Evolutionary conservation across 441 rosid species (phyloP).

Genomic region (Kokia cookei): DNA sequence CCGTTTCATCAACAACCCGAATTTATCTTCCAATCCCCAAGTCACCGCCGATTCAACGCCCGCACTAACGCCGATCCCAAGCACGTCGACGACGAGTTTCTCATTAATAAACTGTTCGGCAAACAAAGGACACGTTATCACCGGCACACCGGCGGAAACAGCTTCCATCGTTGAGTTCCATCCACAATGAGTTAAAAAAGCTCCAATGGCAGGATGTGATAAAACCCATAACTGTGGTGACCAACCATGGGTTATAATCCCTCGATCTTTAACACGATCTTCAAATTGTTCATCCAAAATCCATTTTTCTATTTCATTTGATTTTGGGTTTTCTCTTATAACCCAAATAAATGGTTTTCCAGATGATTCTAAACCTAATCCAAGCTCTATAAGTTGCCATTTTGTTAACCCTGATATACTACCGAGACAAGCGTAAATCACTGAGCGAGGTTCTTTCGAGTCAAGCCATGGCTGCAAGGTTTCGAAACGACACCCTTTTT

Average conservation of each 20-base stretch:
- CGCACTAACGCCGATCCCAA: conserved; percentile 25
- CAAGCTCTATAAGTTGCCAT: conserved; percentile 35
- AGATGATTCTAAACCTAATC: conserved; percentile 37
- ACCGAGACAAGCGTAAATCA: conserved; percentile 39
- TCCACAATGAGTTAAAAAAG: conserved; percentile 54
- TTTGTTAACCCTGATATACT: conserved; percentile 28
- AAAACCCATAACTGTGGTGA: conserved; percentile 48
- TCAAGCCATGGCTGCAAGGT: conserved; percentile 34
- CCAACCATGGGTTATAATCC: conserved; percentile 50
- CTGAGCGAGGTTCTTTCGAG: conserved; percentile 17
- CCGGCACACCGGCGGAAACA: conserved; percentile 23
- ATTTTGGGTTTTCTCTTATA: conserved; percentile 20
- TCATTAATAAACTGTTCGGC: conserved; percentile 43
- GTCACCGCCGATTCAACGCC: conserved; percentile 30
- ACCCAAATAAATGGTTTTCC: conserved; percentile 50
- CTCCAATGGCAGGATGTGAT: conserved; percentile 43
- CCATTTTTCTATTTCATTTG: conserved; percentile 34
- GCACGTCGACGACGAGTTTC: conserved; percentile 28
- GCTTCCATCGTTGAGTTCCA: conserved; percentile 48
- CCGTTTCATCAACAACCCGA: conserved; percentile 27
- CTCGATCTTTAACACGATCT: conserved; percentile 34
- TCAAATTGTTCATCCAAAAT: conserved; percentile 27
- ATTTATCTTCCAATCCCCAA: conserved; percentile 35
- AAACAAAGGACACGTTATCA: conserved; percentile 36
- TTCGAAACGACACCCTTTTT: background rate